Evolutionary conservation across 257 asterid genomes (phyloP), one percentile per base, ranked within the genome.

Genomic region (Solanum chilense): DNA sequence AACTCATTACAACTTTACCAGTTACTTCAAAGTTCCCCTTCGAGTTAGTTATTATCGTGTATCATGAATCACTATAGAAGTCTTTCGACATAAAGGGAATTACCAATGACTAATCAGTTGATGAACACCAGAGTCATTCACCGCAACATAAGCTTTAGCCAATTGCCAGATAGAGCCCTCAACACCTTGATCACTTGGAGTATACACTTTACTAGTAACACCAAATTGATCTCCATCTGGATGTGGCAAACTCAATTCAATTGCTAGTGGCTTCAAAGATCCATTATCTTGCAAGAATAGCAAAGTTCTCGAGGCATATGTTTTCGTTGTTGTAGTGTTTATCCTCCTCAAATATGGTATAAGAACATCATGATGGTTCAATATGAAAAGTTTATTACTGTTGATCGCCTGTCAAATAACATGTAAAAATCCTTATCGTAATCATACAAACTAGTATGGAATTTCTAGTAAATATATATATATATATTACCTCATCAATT

Each of bases 51-150:
- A 14, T 69, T 69, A 31, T 6, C 15, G 42, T 29, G 41, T 69
- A 7, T 69, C 23, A 29, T 69, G 33, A 29, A 29, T 69, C 23
- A 6, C 12, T 5, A 13, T 12, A 68, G 39, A 68, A 14, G 75
- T 29, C 75, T 6, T 14, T 7, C 15, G n/a, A 69, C 41, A 69
- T n/a, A 64, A 47, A 25, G 76, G 76, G 83, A 76, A 52, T 88
- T 69, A 88, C 90, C 90, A 88, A 44, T 88, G 90, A 41, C 90
- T 88, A 74, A 84, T 73, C 23, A 88, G 90, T 62, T 88, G 90
- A 76, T 88, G 90, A 27, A 87, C 85, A 35, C 87, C 90, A 4
- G 90, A 84, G 77, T 62, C 70, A 62, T 62, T 62, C 70, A 62
- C 70, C 27, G 70, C 70, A n/a, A n/a, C 70, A 62, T 62, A 88